These are phyloP conservation scores for Pichia gijzeniarum DNA, from an alignment of 805 yeast species.

Conservation along the genomic window DNA sequence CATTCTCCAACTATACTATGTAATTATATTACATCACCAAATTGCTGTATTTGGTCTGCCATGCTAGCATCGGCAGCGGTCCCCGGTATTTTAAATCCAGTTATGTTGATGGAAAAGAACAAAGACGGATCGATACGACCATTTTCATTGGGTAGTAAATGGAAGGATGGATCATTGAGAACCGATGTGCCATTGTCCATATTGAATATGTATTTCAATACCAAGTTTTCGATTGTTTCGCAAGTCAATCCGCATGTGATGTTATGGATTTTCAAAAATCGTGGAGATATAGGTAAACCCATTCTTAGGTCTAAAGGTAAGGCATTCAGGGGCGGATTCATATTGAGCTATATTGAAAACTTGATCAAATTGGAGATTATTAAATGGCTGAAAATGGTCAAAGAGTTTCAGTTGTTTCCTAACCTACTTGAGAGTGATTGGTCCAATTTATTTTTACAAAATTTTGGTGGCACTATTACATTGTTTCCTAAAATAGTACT, in stretches of 20 bases:
- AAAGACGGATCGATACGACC: constrained; percentile 42
- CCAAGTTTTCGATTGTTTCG: constrained; percentile 67
- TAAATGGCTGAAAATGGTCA: constrained; percentile 69
- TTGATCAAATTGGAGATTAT: constrained; percentile 63
- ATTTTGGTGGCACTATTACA: constrained; percentile 69
- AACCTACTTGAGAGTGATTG: constrained; percentile 68
- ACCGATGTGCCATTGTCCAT: constrained; percentile 76
- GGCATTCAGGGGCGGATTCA: constrained; percentile 70
- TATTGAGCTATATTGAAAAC: constrained; percentile 66
- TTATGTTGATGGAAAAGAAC: constrained; percentile 60
- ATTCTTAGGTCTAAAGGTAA: constrained; percentile 51
- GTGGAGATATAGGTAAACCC: constrained; percentile 77
- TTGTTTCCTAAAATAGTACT: constrained; percentile 64
- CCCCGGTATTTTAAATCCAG: constrained; percentile 77
- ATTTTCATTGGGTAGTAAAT: constrained; percentile 65
- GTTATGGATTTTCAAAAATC: constrained; percentile 68
- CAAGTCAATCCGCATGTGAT: constrained; percentile 82
- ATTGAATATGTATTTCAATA: constrained; percentile 67
- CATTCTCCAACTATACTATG: constrained; percentile 76
- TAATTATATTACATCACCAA: constrained; percentile 70
- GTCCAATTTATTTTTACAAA: constrained; percentile 71
- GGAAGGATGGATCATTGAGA: constrained; percentile 74
- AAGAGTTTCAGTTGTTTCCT: constrained; percentile 62
- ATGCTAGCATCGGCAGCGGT: constrained; percentile 75
- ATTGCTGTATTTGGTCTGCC: constrained; percentile 77